Conservation (phyloP, 257 asterid genomes). For the Forsythia viridissima region DNA sequence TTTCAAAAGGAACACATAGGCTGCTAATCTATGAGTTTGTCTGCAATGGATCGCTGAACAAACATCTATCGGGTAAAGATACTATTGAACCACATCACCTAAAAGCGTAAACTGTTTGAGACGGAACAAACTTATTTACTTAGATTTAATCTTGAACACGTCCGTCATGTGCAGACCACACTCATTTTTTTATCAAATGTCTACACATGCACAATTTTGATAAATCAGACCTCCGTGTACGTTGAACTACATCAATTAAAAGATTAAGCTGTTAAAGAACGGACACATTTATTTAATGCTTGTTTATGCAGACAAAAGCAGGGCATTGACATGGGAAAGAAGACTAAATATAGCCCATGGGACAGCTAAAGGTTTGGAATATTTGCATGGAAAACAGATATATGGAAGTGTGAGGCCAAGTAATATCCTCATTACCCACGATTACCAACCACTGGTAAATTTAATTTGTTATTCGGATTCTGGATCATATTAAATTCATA, state of each 20-base stretch:
- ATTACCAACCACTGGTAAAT: slow-evolving; percentile 55
- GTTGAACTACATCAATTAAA: not conserved
- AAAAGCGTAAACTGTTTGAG: not conserved
- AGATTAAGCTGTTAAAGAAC: not conserved
- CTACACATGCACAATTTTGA: no score
- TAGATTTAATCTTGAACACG: no score
- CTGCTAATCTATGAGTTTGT: slow-evolving; percentile 51
- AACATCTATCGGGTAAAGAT: slow-evolving; percentile 42
- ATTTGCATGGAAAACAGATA: slow-evolving; percentile 43
- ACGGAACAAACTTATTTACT: not conserved
- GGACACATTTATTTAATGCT: not conserved
- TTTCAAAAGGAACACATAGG: slow-evolving; percentile 43
- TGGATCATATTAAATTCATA: not conserved
- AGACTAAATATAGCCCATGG: slow-evolving; percentile 47
- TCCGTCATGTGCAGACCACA: no score
- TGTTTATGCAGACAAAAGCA: slow-evolving; percentile 34
- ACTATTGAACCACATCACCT: not conserved
- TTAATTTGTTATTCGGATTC: not conserved
- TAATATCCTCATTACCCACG: slow-evolving; percentile 62
- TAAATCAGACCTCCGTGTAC: no score
- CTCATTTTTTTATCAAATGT: no score
- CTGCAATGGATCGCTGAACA: slow-evolving; percentile 50
- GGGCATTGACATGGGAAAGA: slow-evolving; percentile 50
- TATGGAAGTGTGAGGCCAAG: slow-evolving; percentile 55
- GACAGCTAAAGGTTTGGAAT: slow-evolving; percentile 53